These are phyloP conservation scores for Rhodotorula sphaerocarpa DNA, from an alignment of 768 basidiomycete species.

Conservation along the genomic window DNA sequence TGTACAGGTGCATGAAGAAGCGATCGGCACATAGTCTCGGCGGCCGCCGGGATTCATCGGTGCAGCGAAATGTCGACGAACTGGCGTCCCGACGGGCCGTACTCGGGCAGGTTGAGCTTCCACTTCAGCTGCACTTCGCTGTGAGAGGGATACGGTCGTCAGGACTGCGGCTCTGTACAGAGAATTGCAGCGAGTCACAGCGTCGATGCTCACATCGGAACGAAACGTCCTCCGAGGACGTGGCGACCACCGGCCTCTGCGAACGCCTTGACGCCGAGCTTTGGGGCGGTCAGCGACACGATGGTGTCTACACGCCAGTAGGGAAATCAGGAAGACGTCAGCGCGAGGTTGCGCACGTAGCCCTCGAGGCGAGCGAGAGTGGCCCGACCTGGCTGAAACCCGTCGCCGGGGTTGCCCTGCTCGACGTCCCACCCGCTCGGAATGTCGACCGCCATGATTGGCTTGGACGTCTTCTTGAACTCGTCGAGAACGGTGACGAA, in stretches of 20 bases:
- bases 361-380: too few species aligned
- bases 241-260: slow-evolving; percentile 57
- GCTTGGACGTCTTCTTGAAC: slow-evolving; percentile 48
- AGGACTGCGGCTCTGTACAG: background rate
- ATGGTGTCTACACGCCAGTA: slow-evolving; percentile 57
- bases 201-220: slow-evolving; percentile 73
- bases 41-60: too few species aligned
- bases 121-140: slow-evolving; percentile 68
- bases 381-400: slow-evolving; percentile 57
- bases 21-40: too few species aligned
- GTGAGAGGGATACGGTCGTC: background rate
- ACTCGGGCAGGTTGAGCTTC: slow-evolving; percentile 68
- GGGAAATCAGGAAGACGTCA: too few species aligned
- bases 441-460: slow-evolving; percentile 90
- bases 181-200: background rate
- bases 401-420: slow-evolving; percentile 38
- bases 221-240: slow-evolving; percentile 88
- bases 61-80: slow-evolving; percentile 63
- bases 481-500: slow-evolving; percentile 65
- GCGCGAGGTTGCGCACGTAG: too few species aligned
- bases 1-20: too few species aligned
- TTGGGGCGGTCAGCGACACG: slow-evolving; percentile 87
- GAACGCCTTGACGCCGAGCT: slow-evolving; percentile 70
- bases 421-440: slow-evolving; percentile 97
- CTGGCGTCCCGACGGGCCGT: slow-evolving; percentile 63